These are phyloP conservation scores for Fusarium pseudocircinatum DNA, from an alignment of 2,329 filamentous ascomycete genomes.

Conservation along the genomic window DNA sequence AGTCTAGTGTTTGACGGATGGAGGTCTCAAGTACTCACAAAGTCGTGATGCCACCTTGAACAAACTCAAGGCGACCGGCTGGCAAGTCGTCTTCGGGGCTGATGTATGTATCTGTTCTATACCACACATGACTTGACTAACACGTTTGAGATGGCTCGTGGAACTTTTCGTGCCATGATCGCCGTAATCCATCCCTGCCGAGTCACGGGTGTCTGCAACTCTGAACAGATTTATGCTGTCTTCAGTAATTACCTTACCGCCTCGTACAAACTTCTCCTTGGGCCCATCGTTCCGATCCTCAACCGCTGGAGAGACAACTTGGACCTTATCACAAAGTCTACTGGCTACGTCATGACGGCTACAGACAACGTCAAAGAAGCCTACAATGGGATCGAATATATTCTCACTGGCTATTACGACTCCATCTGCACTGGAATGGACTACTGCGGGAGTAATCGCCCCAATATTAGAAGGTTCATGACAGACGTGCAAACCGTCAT, in stretches of 20 bases:
- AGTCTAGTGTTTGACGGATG: background rate
- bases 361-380: background rate
- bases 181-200: background rate
- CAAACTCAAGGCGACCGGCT: background rate
- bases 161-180: background rate
- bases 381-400: background rate
- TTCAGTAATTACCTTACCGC: background rate
- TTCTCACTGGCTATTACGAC: background rate
- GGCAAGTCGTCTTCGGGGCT: background rate
- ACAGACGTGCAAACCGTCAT: background rate
- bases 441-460: background rate
- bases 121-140: background rate
- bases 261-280: background rate
- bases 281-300: background rate
- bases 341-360: background rate
- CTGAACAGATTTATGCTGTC: background rate
- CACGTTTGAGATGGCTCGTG: background rate
- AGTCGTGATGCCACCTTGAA: background rate
- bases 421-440: background rate
- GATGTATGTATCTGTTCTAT: background rate
- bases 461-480: background rate
- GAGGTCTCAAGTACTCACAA: background rate
- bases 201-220: background rate
- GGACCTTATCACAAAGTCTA: background rate
- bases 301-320: background rate